Evolutionary conservation across 108 stramenopile genomes (phyloP).

Genomic region (Aurantiochytrium sp.): DNA sequence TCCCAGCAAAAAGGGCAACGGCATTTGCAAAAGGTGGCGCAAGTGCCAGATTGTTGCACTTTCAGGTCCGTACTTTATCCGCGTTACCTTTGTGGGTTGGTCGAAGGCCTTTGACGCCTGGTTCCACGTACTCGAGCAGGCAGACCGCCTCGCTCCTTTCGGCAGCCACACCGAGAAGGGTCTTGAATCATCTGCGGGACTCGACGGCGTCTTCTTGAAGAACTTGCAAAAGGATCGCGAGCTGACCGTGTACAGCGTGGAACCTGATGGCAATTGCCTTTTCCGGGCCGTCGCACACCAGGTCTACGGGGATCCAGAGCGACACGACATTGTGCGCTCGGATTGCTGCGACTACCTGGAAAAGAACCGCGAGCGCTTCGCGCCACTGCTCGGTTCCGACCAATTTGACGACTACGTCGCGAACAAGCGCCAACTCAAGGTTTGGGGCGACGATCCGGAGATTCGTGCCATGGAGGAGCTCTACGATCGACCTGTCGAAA

Average conservation of each 20-base stretch:
- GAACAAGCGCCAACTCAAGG: conserved; percentile 18
- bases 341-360: conserved; percentile 21
- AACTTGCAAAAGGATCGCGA: neutral
- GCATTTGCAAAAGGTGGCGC: neutral
- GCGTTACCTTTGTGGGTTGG: conserved; percentile 17
- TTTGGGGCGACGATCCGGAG: conserved; percentile 91
- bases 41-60: neutral
- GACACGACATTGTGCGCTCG: conserved; percentile 38
- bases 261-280: conserved; percentile 52
- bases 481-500: conserved; percentile 41
- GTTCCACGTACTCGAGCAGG: neutral
- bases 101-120: neutral
- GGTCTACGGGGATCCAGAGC: conserved; percentile 45
- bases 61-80: neutral
- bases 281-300: conserved; percentile 54
- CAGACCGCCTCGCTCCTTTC: neutral
- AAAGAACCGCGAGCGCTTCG: neutral
- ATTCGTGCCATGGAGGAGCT: conserved; percentile 88
- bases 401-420: conserved; percentile 17
- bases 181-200: neutral
- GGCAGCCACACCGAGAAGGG: neutral
- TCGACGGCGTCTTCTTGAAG: neutral
- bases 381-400: neutral
- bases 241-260: conserved; percentile 31
- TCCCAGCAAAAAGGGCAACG: neutral